These are phyloP conservation scores for Vicia villosa DNA, from an alignment of 306 rosid genomes.

Conservation along the genomic window DNA sequence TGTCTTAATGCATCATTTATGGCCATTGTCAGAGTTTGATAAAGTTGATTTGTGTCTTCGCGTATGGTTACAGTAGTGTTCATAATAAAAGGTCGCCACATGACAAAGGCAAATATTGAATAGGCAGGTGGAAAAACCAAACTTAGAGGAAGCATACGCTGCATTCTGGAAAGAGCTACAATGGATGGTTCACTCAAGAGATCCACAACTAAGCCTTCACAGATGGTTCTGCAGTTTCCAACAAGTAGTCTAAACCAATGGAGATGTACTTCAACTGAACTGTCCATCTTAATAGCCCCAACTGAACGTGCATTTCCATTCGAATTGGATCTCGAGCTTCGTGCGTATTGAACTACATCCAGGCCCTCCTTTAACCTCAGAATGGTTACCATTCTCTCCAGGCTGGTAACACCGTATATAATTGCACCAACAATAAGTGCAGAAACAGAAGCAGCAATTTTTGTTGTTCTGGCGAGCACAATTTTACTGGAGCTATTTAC, in stretches of 20 bases:
- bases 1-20: constrained; percentile 75
- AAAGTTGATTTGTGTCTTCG: constrained; percentile 73
- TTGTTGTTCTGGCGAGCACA: constrained; percentile 60
- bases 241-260: constrained; percentile 96
- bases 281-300: constrained; percentile 65
- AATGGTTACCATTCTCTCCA: constrained; percentile 85
- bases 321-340: constrained; percentile 76
- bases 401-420: constrained; percentile 76
- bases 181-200: constrained; percentile 85
- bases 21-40: constrained; percentile 66
- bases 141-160: constrained; percentile 78
- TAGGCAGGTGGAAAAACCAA: constrained; percentile 92
- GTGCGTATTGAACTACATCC: constrained; percentile 74
- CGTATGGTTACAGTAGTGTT: constrained; percentile 59
- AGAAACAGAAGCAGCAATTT: constrained; percentile 83
- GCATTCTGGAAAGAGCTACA: constrained; percentile 90
- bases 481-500: constrained; percentile 51
- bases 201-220: constrained; percentile 88
- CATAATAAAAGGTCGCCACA: constrained; percentile 72
- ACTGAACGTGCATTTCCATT: constrained; percentile 82
- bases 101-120: constrained; percentile 77
- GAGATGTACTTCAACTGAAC: constrained; percentile 70
- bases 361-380: constrained; percentile 83
- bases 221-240: constrained; percentile 88
- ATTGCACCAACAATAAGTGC: constrained; percentile 80